These are phyloP conservation scores for Curvularia eragrostidis DNA, from an alignment of 2,329 filamentous ascomycete species.

Conservation along the genomic window DNA sequence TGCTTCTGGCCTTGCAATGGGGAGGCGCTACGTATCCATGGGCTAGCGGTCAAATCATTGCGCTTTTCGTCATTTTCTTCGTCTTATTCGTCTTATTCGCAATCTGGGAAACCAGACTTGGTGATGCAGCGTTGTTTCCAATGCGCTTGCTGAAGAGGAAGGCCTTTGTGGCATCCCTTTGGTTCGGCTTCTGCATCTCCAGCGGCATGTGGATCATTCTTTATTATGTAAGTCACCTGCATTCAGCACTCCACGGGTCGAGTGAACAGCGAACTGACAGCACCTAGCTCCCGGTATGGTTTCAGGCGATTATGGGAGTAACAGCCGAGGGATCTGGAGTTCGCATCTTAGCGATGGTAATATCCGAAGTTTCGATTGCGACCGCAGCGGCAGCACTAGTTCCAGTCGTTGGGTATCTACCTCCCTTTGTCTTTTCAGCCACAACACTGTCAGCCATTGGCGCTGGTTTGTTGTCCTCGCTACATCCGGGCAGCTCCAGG, in stretches of 20 bases:
- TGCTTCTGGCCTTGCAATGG: background rate
- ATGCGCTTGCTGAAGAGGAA: slow-evolving; percentile 2
- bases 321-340: slow-evolving; percentile 1
- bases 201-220: background rate
- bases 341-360: background rate
- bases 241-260: background rate
- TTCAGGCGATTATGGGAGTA: slow-evolving; percentile 1
- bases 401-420: background rate
- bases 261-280: background rate
- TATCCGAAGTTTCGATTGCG: background rate
- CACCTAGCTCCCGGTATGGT: background rate
- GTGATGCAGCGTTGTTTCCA: slow-evolving; percentile 1
- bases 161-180: background rate
- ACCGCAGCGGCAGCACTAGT: background rate
- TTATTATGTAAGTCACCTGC: background rate
- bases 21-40: background rate
- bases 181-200: background rate
- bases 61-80: background rate
- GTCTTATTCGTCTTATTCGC: background rate
- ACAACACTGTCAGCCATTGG: background rate
- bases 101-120: background rate
- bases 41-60: background rate
- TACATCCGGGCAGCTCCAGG: background rate
- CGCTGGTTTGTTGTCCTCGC: background rate
- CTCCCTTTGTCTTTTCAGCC: background rate